Evolutionary conservation across 1,284 basidiomycete species (phyloP).

Genomic region (Fomitopsis schrenkii): DNA sequence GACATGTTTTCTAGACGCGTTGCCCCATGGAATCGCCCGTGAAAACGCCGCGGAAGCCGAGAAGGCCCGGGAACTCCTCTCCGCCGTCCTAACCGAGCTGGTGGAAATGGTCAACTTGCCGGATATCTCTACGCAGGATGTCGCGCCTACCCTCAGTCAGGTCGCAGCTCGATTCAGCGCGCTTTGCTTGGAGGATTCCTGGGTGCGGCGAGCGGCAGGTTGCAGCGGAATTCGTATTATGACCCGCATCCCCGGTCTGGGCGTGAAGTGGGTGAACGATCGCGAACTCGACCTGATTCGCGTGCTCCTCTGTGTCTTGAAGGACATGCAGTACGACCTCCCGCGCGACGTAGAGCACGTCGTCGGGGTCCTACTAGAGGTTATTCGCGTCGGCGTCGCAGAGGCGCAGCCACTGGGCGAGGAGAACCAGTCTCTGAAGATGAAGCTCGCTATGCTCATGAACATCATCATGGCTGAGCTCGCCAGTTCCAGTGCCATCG

Average conservation of each 20-base stretch:
- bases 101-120: conserved; percentile 48
- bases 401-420: conserved; percentile 40
- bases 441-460: conserved; percentile 61
- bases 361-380: conserved; percentile 71
- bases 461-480: conserved; percentile 91
- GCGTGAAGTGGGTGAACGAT: conserved; percentile 80
- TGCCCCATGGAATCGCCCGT: conserved; percentile 68
- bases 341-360: conserved; percentile 83
- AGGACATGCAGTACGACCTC: conserved; percentile 92
- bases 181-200: conserved; percentile 86
- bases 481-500: conserved; percentile 82
- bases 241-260: conserved; percentile 67
- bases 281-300: conserved; percentile 91
- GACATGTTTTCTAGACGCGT: conserved; percentile 72
- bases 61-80: conserved; percentile 58
- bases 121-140: conserved; percentile 47
- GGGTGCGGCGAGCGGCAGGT: conserved; percentile 85
- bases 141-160: conserved; percentile 67
- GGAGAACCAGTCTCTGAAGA: conserved; percentile 37
- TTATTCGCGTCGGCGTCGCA: conserved; percentile 72
- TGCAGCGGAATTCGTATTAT: conserved; percentile 82
- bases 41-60: conserved; percentile 57
- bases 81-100: conserved; percentile 65
- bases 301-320: conserved; percentile 89
- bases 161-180: conserved; percentile 78